A percentile compares a stretch with the other conserved stretches of the same genome.
phyloP scores from a whole-genome alignment of 2,329 filamentous ascomycete genomes.

The Colletotrichum limetticola region DNA sequence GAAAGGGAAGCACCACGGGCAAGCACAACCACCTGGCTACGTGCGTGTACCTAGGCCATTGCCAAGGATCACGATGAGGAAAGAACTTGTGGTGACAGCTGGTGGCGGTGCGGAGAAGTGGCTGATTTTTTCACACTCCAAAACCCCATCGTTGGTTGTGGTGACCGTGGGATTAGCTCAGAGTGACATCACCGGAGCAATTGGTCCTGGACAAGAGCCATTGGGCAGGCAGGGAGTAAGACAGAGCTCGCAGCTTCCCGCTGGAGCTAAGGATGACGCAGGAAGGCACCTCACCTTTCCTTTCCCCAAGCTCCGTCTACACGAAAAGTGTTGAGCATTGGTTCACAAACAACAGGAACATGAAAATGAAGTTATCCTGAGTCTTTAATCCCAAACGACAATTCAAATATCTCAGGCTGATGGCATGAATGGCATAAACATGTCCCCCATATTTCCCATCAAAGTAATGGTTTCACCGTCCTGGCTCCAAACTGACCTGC shows the following conservation, averaged over 20 bases:
- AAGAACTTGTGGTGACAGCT: neutral
- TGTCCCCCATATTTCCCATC: slow-evolving; percentile 17
- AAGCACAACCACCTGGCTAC: neutral
- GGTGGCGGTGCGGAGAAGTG: slow-evolving; percentile 30
- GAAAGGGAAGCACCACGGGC: neutral
- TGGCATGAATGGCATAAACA: slow-evolving; percentile 17
- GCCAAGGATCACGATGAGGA: slow-evolving; percentile 11
- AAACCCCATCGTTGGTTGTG: neutral
- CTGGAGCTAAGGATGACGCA: neutral
- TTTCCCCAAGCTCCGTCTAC: neutral
- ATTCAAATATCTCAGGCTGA: neutral
- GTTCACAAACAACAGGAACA: neutral
- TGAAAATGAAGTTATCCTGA: too few species aligned
- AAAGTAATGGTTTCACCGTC: slow-evolving; percentile 24
- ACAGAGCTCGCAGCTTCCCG: slow-evolving; percentile 2
- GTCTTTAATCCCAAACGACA: neutral
- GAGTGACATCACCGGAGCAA: slow-evolving; percentile 39
- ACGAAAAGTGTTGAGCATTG: neutral
- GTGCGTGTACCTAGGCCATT: neutral
- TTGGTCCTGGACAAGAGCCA: slow-evolving; percentile 29
- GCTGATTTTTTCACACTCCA: neutral
- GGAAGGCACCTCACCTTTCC: neutral
- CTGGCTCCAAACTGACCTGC: slow-evolving; percentile 32
- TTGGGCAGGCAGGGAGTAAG: neutral
- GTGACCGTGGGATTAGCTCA: slow-evolving; percentile 15